Evolutionary conservation across 2,329 filamentous ascomycete genomes (phyloP), one percentile per base, ranked within the genome.

Genomic region (Sphaerostilbella broomeana): DNA sequence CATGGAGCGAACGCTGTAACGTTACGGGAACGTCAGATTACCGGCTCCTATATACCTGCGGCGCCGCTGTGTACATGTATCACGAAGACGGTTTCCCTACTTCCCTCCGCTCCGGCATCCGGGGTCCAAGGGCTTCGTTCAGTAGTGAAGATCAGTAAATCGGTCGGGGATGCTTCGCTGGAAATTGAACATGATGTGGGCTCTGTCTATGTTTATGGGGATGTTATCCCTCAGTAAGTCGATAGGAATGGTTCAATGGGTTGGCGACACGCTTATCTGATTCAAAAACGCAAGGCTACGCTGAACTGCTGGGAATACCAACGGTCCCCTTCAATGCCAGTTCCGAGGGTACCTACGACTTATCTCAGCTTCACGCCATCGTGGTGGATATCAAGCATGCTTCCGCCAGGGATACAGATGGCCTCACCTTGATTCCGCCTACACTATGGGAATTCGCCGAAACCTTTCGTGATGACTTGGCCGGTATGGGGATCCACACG

Each of bases 351-450:
- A 36, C 42, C 4, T 44, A 15, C 18, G 32, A 44, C 11, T 33
- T 44, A 17, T 35, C n/a, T 18, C 36, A 33, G n/a, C 18, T 44
- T 2, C 42, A 28, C n/a, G 7, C 42, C 16, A 37, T 44, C 11
- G 17, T 44, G 5, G 42, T 41, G 5, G 42, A 44, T 11, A 17
- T 26, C 12, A 18, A 12, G 13, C 26, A 41, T 25, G 35, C 38
- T 15, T 26, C 42, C 12, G 12, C 32, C 6, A 20, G 32, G 18
- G 38, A 44, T n/a, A 20, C 40, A 15, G 42, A 44, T 37, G 42
- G 42, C 5, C 42, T 44, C 5, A 44, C 42, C 8, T 35, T 32
- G 20, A 44, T 44, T 20, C 42, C 42, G n/a, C 37, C 42, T 15
- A 36, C 32, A 2, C 21, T 44, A 1, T 44, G 38, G 38, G 42